These are phyloP conservation scores for Parsonsia alboflavescens DNA, from an alignment of 257 asterid genomes.

Conservation along the genomic window DNA sequence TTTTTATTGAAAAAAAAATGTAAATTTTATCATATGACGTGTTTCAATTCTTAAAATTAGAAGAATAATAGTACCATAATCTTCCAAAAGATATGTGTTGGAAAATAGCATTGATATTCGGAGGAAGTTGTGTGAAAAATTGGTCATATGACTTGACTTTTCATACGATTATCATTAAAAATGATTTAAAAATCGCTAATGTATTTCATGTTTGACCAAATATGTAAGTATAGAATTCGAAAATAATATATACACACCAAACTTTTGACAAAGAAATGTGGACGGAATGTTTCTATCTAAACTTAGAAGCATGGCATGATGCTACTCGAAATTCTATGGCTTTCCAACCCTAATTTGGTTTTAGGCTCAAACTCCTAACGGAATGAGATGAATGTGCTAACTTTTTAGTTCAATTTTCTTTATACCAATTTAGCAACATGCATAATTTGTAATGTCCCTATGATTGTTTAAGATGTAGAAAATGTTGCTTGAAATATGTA, in stretches of 20 bases:
- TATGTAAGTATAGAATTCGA: too few species aligned
- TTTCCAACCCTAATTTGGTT: neutral
- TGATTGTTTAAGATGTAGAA: neutral
- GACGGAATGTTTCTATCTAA: neutral
- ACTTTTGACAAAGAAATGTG: neutral
- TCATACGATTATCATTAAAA: too few species aligned
- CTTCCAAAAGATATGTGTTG: too few species aligned
- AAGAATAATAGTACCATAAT: too few species aligned
- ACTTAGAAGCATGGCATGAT: neutral
- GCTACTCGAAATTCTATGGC: neutral
- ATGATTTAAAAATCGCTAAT: too few species aligned
- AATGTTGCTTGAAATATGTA: neutral
- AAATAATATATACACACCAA: too few species aligned
- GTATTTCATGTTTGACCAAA: too few species aligned
- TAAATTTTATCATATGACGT: too few species aligned
- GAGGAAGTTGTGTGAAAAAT: neutral
- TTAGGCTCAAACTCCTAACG: neutral
- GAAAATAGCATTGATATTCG: too few species aligned
- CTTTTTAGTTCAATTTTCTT: neutral
- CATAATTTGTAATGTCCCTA: neutral
- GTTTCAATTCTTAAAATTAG: too few species aligned
- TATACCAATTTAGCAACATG: neutral
- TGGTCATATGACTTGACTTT: too few species aligned
- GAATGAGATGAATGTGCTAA: neutral
- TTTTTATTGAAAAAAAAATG: too few species aligned